A percentile compares a stretch with the other conserved stretches of the same genome.
Evolutionary conservation across 1,139 yeast species (phyloP).

Genomic region (Yamadazyma friedrichii): DNA sequence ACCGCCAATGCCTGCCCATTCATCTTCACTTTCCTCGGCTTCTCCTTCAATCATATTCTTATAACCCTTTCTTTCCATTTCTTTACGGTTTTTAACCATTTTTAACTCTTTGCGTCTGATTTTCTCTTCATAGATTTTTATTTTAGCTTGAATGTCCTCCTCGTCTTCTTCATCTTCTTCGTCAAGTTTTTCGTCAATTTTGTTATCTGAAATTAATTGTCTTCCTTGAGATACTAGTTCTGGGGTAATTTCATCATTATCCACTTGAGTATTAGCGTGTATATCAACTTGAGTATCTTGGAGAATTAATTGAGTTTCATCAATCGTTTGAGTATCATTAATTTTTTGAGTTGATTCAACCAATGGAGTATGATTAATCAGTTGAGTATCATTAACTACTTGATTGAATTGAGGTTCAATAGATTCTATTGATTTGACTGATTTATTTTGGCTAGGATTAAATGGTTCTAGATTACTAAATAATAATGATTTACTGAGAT

Average conservation of each 20-base stretch:
- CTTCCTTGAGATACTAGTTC: constrained; percentile 26
- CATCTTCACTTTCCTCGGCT: constrained; percentile 96
- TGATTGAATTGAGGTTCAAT: not conserved
- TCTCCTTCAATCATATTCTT: constrained; percentile 69
- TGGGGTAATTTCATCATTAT: constrained; percentile 27
- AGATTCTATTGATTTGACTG: not conserved
- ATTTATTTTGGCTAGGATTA: constrained; percentile 7
- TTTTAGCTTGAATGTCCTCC: constrained; percentile 28
- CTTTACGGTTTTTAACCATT: constrained; percentile 41
- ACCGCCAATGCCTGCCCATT: constrained; percentile 91
- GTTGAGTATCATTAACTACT: constrained; percentile 7
- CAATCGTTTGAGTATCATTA: not conserved
- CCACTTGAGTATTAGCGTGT: constrained; percentile 13
- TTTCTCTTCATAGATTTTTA: constrained; percentile 37
- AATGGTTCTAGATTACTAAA: constrained; percentile 9
- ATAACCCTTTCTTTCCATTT: constrained; percentile 51
- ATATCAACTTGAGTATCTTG: constrained; percentile 3
- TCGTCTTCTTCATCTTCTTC: constrained; percentile 23
- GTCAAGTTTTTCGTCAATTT: constrained; percentile 19
- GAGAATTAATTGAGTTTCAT: constrained; percentile 12
- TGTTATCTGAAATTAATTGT: constrained; percentile 15
- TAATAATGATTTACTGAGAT: constrained; percentile 3
- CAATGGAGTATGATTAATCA: constrained; percentile 11
- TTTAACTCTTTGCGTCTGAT: constrained; percentile 39
- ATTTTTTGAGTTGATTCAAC: constrained; percentile 13